phyloP scores from a whole-genome alignment of 2,329 filamentous ascomycete species.

The Colletotrichum echinochloae region DNA sequence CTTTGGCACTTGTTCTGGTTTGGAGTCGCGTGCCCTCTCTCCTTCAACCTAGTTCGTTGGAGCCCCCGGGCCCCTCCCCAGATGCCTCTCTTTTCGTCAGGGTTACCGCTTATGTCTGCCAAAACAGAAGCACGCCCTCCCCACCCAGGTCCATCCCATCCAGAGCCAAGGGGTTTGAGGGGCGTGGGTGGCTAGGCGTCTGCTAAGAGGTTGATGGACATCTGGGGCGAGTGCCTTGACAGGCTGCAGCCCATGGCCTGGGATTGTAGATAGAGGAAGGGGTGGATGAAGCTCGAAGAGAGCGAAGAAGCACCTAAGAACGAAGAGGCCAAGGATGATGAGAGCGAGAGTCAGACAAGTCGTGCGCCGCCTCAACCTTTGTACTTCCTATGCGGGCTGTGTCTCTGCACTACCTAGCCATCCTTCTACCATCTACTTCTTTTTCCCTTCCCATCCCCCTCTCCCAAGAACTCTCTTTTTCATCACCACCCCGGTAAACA shows the following conservation, averaged over 20 bases:
- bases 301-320: constrained; percentile 2
- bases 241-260: constrained; percentile 18
- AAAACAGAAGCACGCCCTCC: constrained; percentile 6
- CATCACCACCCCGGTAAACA: neutral
- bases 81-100: constrained; percentile 10
- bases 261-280: constrained; percentile 28
- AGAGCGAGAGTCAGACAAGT: constrained; percentile 31
- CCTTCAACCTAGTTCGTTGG: constrained; percentile 17
- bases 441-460: neutral
- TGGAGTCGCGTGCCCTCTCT: constrained; percentile 38
- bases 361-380: constrained; percentile 28
- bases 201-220: constrained; percentile 29
- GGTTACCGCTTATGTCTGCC: constrained; percentile 11
- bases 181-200: constrained; percentile 27
- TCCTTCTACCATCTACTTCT: constrained; percentile 3
- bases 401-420: constrained; percentile 18
- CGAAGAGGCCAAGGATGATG: constrained; percentile 30
- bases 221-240: constrained; percentile 29
- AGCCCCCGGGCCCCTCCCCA: constrained; percentile 11
- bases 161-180: constrained; percentile 2
- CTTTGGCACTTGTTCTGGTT: constrained; percentile 26
- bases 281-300: neutral
- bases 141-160: neutral
- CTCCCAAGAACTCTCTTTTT: neutral
- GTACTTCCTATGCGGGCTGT: constrained; percentile 17